Evolutionary conservation across 192 early-diverging fungal species (phyloP).

Genomic region (Backusella westeae): DNA sequence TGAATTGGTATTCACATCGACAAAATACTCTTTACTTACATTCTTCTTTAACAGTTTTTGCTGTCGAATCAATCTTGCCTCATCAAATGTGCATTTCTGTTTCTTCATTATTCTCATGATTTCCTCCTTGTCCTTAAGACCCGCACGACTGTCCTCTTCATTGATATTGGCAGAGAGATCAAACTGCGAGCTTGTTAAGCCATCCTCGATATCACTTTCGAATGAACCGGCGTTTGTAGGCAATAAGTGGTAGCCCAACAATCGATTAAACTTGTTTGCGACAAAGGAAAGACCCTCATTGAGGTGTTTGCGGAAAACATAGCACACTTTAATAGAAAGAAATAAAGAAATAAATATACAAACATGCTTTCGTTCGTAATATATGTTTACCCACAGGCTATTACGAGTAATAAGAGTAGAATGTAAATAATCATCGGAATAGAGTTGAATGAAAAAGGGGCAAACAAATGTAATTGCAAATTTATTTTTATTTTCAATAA

Average conservation of each 20-base stretch:
- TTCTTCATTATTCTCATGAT: slow-evolving; percentile 54
- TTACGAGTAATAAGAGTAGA: background rate
- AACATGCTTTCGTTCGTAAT: background rate
- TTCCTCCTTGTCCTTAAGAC: slow-evolving; percentile 53
- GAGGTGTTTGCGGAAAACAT: slow-evolving; percentile 15
- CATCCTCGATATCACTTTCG: slow-evolving; percentile 55
- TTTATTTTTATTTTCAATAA: background rate
- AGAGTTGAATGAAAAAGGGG: background rate
- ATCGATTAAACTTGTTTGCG: slow-evolving; percentile 27
- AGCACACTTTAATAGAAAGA: background rate
- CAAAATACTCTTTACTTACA: slow-evolving; percentile 8
- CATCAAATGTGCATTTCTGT: slow-evolving; percentile 52
- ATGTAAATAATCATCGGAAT: background rate
- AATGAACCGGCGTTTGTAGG: slow-evolving; percentile 50
- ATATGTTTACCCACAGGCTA: slow-evolving; percentile 2
- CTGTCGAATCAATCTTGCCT: slow-evolving; percentile 55
- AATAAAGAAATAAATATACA: background rate
- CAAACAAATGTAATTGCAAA: background rate
- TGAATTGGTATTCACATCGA: background rate
- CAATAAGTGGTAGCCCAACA: slow-evolving; percentile 44
- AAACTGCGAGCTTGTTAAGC: slow-evolving; percentile 52
- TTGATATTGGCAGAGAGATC: slow-evolving; percentile 45
- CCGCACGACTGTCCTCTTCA: slow-evolving; percentile 46
- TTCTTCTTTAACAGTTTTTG: slow-evolving; percentile 54
- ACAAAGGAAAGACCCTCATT: background rate